Base-by-base conservation (phyloP, 2,329 filamentous ascomycete species). In the Colletotrichum agaves region DNA sequence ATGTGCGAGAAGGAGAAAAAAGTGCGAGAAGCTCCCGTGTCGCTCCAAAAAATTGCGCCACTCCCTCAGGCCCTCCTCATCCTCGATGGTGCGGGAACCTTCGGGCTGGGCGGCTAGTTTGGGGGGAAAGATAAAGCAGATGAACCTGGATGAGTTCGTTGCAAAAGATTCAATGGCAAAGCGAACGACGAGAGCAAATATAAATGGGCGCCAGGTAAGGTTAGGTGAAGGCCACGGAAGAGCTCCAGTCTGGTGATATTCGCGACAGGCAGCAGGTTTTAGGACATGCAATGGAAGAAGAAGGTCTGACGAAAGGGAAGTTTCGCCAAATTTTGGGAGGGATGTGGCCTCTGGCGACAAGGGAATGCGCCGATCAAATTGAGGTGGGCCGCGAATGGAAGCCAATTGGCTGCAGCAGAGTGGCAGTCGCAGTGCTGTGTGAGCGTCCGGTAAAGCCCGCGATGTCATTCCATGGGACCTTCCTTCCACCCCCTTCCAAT, bases 1-100 rank as follows among this genome's bases (percentile, higher is more conserved):
- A 31, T 46, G 19, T 31, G 33, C 11, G 27, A 46, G 21, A 57
- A n/a, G 56, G 6, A 41, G n/a, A n/a, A 31, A n/a, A 17, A 39
- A 19, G 47, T 47, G 15, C 4, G 37, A 67, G 44, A 52, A 44
- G 21, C 37, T 64, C 21, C 56, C 52, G 44, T 50, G 56, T 60
- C 35, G 57, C 19, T 50, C 60, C 43, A 59, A 39, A 47, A 43
- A 63, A 39, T 63, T 67, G 60, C 64, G 64, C 64, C 64, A 67
- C 64, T 64, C 60, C 64, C 61, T 67, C 53, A 67, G 60, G 17
- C 60, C 53, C 35, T 67, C 64, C 35, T 67, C 64, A 67, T 67
- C 46, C 64, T 67, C 39, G 60, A 60, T 15, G 63, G 63, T 66
- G 50, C 41, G 61, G 60, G 52, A 67, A 53, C 61, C 50, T 63